Evolutionary conservation across 768 basidiomycete genomes (phyloP), one percentile per base, ranked within the genome.

Genomic region (Lentinula detonsa): DNA sequence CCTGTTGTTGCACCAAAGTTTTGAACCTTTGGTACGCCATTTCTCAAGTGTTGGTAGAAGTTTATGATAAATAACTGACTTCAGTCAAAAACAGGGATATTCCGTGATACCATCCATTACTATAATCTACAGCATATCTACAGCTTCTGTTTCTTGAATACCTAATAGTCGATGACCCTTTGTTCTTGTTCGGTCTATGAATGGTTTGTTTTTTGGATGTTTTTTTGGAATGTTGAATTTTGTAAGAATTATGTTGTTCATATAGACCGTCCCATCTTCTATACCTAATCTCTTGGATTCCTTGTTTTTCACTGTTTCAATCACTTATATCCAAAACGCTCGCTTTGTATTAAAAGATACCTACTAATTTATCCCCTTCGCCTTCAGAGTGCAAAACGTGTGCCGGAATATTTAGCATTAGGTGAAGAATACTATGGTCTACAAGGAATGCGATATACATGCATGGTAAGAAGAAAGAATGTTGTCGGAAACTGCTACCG

Each of bases 401-500:
- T 43, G 42, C 42, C 7, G 1, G 16, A 5, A n/a, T 49, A 21
- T 23, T 31, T 28, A 34, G 50, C 50, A 51, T 51, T 51, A 50
- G 23, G 18, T 11, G 10, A 18, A 31, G n/a, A 51, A 21, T 34
- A 59, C 57, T 53, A 56, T 31, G 39, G 21, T 51, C 39, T 64
- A 61, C 60, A 61, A 52, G 5, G 49, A 39, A 33, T 4, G 37
- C 31, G 33, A 28, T 58, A 59, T 59, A 49, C 45, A 49, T 18
- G 45, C n/a, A 35, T 42, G 37, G 34, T 35, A 48, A 18, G 46
- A 42, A 33, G 28, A 35, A 39, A 57, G 54, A 54, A 46, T n/a
- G 34, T 11, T 3, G 3, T 28, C 28, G 3, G 28, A 28, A 28
- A 28, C 28, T 28, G 9, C 49, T 59, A 57, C 63, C 40, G 23